These are phyloP conservation scores for Boletus subcaerulescens DNA, from an alignment of 768 basidiomycete genomes.

Conservation along the genomic window DNA sequence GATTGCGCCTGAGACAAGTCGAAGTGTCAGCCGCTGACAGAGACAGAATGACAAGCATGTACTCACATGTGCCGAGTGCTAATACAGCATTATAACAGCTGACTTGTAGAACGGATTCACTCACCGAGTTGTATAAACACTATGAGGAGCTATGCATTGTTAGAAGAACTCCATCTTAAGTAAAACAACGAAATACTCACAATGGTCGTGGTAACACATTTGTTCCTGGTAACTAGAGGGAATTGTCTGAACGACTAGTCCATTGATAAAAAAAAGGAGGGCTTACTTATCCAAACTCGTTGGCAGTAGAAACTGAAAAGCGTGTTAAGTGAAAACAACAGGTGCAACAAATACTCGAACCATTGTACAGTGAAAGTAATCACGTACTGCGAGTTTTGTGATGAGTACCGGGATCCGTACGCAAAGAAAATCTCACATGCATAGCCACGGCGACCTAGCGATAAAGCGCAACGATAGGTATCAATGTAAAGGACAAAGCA, in stretches of 20 bases:
- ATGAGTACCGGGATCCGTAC: neutral
- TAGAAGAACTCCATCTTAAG: neutral
- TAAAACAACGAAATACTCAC: neutral
- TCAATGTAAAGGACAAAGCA: neutral
- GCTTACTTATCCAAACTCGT: slow-evolving; percentile 18
- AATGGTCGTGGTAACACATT: neutral
- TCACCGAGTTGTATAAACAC: slow-evolving; percentile 3
- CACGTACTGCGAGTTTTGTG: neutral
- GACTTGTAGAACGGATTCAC: neutral
- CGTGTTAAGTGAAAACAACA: neutral
- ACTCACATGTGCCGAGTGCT: slow-evolving; percentile 12
- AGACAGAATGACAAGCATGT: neutral
- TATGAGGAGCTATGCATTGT: neutral
- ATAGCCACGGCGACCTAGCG: neutral
- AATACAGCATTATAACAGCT: neutral
- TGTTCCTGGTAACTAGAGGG: slow-evolving; percentile 1
- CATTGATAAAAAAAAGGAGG: neutral
- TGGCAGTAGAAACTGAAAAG: slow-evolving; percentile 14
- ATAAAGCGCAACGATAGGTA: neutral
- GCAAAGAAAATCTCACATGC: slow-evolving; percentile 2
- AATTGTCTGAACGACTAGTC: neutral
- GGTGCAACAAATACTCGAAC: neutral
- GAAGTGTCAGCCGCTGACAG: neutral
- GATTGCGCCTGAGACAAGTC: neutral
- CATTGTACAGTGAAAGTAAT: slow-evolving; percentile 11